Evolutionary conservation across 495 filamentous ascomycete species (phyloP).

Genomic region (Daldinia bambusicola): DNA sequence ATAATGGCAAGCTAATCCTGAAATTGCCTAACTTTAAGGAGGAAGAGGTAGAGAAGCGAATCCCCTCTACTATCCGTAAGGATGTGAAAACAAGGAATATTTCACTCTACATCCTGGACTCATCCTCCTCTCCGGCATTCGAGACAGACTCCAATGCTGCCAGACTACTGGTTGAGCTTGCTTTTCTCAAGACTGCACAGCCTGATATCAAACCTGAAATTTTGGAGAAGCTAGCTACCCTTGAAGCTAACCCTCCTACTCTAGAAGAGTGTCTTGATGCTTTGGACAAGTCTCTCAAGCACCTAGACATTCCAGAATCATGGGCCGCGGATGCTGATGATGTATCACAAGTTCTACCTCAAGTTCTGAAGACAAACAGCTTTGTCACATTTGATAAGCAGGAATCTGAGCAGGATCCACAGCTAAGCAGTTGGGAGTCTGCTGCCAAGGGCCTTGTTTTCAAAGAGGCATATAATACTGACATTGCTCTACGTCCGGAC

Average conservation of each 20-base stretch:
- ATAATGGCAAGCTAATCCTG: slow-evolving; percentile 76
- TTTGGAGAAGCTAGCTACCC: slow-evolving; percentile 46
- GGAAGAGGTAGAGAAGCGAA: slow-evolving; percentile 89
- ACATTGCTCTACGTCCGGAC: slow-evolving; percentile 81
- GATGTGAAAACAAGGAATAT: slow-evolving; percentile 73
- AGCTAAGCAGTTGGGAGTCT: slow-evolving; percentile 79
- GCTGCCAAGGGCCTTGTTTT: slow-evolving; percentile 89
- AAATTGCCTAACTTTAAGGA: slow-evolving; percentile 81
- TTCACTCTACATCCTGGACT: slow-evolving; percentile 78
- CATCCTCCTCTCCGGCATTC: slow-evolving; percentile 69
- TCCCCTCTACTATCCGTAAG: slow-evolving; percentile 73
- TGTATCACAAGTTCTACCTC: slow-evolving; percentile 61
- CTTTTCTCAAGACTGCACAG: slow-evolving; percentile 79
- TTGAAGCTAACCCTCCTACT: slow-evolving; percentile 55
- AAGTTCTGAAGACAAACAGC: slow-evolving; percentile 76
- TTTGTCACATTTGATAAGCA: slow-evolving; percentile 84
- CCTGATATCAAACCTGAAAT: slow-evolving; percentile 67
- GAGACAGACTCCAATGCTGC: slow-evolving; percentile 67
- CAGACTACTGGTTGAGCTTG: slow-evolving; percentile 72
- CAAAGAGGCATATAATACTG: slow-evolving; percentile 90
- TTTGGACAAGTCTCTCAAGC: slow-evolving; percentile 73
- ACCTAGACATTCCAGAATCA: slow-evolving; percentile 76
- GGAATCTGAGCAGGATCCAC: slow-evolving; percentile 70
- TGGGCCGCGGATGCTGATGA: slow-evolving; percentile 78
- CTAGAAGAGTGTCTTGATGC: slow-evolving; percentile 71